Percentiles rank a stretch among this genome's conserved stretches.
Evolutionary conservation across 1,139 yeast genomes (phyloP).

Genomic region (Tardiomyces digboiensis): DNA sequence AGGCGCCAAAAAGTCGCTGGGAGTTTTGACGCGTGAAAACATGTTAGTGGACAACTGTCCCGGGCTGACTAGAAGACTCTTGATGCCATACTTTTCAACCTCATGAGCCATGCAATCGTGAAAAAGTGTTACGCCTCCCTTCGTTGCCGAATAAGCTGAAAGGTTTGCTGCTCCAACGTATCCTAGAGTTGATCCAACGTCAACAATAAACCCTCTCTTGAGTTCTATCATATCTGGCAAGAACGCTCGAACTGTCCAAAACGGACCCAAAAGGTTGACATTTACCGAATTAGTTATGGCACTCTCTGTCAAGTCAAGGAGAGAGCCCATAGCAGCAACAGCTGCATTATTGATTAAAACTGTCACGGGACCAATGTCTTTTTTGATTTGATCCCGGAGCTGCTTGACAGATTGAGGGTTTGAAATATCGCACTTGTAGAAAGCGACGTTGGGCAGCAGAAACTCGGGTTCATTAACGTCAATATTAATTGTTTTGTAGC

Average conservation of each 20-base stretch:
- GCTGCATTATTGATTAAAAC: constrained; percentile 74
- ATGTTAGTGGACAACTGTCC: constrained; percentile 67
- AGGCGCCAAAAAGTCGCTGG: constrained; percentile 66
- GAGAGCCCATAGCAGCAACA: constrained; percentile 39
- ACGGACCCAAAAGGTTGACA: constrained; percentile 50
- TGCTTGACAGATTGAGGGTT: constrained; percentile 26
- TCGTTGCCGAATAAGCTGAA: constrained; percentile 75
- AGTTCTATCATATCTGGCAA: constrained; percentile 24
- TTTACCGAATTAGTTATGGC: constrained; percentile 31
- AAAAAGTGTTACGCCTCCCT: constrained; percentile 68
- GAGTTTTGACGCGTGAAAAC: constrained; percentile 64
- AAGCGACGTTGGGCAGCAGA: constrained; percentile 23
- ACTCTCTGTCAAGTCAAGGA: constrained; percentile 30
- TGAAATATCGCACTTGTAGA: constrained; percentile 42
- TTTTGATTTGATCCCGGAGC: constrained; percentile 26
- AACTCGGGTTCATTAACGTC: constrained; percentile 35
- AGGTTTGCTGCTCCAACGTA: constrained; percentile 59
- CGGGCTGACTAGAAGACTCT: constrained; percentile 68
- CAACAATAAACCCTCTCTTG: constrained; percentile 41
- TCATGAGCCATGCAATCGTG: constrained; percentile 75
- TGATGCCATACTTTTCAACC: constrained; percentile 45
- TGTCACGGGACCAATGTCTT: constrained; percentile 31
- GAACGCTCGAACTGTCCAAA: constrained; percentile 38
- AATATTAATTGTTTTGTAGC: constrained; percentile 35
- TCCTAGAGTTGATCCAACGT: constrained; percentile 48